Evolutionary conservation across 805 yeast genomes (phyloP), one percentile per base, ranked within the genome.

Genomic region (Pichia kluyveri): DNA sequence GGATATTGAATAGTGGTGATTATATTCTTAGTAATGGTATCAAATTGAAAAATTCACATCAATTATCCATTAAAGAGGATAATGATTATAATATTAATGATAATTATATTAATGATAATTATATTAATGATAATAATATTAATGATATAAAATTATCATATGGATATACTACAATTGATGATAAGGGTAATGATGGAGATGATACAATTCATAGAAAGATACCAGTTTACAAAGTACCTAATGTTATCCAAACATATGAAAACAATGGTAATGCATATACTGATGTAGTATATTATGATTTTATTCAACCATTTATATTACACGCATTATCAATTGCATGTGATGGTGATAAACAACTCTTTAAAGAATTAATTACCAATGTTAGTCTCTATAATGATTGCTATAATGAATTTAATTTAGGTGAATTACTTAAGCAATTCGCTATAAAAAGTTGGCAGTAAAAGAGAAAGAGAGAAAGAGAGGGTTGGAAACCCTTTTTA

Each of bases 111-210:
- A 26, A 40, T 40, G 3, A 10, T 8, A 14, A 34, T 34, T 3
- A 34, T 15, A 15, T 4, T 2, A 17, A 18, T 31, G 17, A 12
- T 19, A 10, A 23, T 23, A 23, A 23, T 23, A 23, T 23, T 6
- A 23, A 23, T 23, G 6, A 23, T 23, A 23, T 6, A 23, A 23
- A 23, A 23, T 23, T 23, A 23, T 55, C 79, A 1, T 78, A 77
- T 51, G 99, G 99, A 0, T 86, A 84, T 56, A 81, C 80, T 0
- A 91, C 99, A 0, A 57, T 65, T 42, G 99, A 93, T 60, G 98
- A 91, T 58, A 72, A 75, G 56, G 99, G 97, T 0, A 65, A 70
- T 53, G 80, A 81, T 52, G 99, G 99, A 23, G 99, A 93, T 61
- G 98, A 86, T 69, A 73, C 88, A 38, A 56, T 80, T 48, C 90